Evolutionary conservation across 192 early-diverging fungal genomes (phyloP), one percentile per base, ranked within the genome.

Genomic region (Phlyctochytrium arcticum): DNA sequence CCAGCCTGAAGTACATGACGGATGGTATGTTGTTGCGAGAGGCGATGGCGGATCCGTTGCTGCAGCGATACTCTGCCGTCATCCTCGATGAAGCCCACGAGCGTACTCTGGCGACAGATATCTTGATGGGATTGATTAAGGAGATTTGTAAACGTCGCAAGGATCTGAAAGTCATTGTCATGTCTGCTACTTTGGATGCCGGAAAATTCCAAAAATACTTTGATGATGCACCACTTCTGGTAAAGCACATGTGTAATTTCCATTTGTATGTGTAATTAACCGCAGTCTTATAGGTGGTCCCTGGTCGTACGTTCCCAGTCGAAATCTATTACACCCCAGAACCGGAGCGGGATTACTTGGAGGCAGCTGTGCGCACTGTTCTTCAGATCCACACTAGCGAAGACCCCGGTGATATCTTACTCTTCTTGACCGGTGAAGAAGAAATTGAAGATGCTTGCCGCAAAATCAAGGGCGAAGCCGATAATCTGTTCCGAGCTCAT

Each of bases 181-280:
- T 98, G 96, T 90, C 87, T 69, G 98, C 97, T 31, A 99, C 97
- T 6, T 82, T 98, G 36, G 96, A 99, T 75, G 94, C 96, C 44
- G 96, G 89, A 54, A 99, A 98, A 68, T 99, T 99, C 72, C 96
- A 99, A 81, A 90, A 88, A 68, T 99, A 98, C 79, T 99, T 99
- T 72, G 84, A 96, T 65, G 83, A 94, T 62, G 94, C 96, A 6
- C 98, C 96, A 6, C 75, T 98, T 47, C 62, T 98, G 67, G 85
- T 89, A 79, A 34, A n/a, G 15, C 23, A 12, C 33, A 10, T 27
- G 49, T 62, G 65, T 36, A 32, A 50, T 39, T 9, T 62, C 51
- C 62, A 48, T 36, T 36, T 32, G 49, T 23, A 9, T n/a, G n/a
- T n/a, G n/a, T n/a, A n/a, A n/a, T n/a, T n/a, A n/a, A n/a, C n/a